A percentile compares a stretch with the other conserved stretches of the same genome.
phyloP scores from a whole-genome alignment of 192 early-diverging fungal genomes.

The Linnemannia hyalina region DNA sequence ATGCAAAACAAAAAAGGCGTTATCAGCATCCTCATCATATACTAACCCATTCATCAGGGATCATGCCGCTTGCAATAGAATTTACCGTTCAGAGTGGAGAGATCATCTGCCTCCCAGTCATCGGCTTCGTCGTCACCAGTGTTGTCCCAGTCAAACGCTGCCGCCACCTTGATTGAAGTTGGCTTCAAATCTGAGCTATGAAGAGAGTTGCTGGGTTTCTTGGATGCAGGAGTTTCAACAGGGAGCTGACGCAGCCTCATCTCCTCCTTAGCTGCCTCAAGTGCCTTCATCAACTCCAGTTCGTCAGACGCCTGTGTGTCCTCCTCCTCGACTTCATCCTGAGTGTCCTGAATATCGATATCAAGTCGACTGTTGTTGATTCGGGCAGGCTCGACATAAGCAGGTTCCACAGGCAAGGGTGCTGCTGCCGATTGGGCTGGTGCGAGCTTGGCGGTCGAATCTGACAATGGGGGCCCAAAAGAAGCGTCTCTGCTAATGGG shows the following conservation, averaged over 20 bases:
- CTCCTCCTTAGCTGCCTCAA: slow-evolving; percentile 47
- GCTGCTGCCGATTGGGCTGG: background rate
- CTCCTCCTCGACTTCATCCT: background rate
- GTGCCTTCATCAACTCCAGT: slow-evolving; percentile 35
- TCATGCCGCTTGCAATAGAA: background rate
- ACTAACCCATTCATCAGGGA: background rate
- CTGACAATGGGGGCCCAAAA: background rate
- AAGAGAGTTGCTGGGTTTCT: background rate
- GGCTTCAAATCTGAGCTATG: background rate
- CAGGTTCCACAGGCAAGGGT: background rate
- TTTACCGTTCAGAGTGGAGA: slow-evolving; percentile 31
- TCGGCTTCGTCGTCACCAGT: slow-evolving; percentile 34
- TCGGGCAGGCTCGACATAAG: background rate
- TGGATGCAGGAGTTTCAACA: background rate
- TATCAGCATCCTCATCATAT: too few relatives aligned
- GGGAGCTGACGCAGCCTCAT: slow-evolving; percentile 38
- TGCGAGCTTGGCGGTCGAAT: background rate
- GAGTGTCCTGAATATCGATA: background rate
- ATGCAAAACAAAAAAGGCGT: background rate
- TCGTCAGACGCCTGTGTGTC: slow-evolving; percentile 16
- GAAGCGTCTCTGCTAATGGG: slow-evolving; percentile 8
- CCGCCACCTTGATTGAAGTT: background rate
- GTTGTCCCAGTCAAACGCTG: slow-evolving; percentile 42
- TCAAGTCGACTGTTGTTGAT: background rate
- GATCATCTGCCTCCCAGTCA: slow-evolving; percentile 45